Evolutionary conservation across 2,329 filamentous ascomycete species (phyloP), one percentile per base, ranked within the genome.

Genomic region (Aureobasidium sp.): DNA sequence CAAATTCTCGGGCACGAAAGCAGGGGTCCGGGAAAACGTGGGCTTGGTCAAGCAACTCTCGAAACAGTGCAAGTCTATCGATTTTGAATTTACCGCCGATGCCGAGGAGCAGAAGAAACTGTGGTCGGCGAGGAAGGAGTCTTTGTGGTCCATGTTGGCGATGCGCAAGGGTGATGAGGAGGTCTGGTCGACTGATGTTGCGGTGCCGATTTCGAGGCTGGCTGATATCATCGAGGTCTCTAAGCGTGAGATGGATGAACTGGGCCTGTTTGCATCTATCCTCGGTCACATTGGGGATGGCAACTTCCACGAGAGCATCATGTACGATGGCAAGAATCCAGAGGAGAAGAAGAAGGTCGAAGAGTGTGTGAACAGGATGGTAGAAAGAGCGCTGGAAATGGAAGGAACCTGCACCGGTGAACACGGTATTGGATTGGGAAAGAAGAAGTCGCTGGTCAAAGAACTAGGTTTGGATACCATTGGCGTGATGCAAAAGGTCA

Each of bases 251-350:
- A 86, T 95, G 81, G 88, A 93, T 68, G 85, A 90, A 13, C 79
- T 96, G 11, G 90, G 90, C 0, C 76, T 96, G 1, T 95, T 96
- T 70, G 90, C 90, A 1, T 91, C 88, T 68, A 89, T 95, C 29
- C 78, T 96, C 4, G 92, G 92, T 3, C 92, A 96, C 69, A 87
- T 96, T 60, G 92, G 92, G 13, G 92, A 96, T 69, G 92, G 92
- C 38, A 96, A 96, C 73, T 96, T 96, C 76, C 92, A 96, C 72
- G 87, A 92, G 71, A 89, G 87, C 70, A 94, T 96, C 74, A 87
- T 96, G 75, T 96, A 95, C 72, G 84, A 94, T 73, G 82, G 82
- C 27, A 80, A 78, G 25, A 79, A 91, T 60, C 80, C 83, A 3
- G 83, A 79, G 27, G 88, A 96, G 74, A 82, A 82, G 60, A 85